phyloP scores from a whole-genome alignment of 805 yeast species.

The Kockiozyma suomiensis region DNA sequence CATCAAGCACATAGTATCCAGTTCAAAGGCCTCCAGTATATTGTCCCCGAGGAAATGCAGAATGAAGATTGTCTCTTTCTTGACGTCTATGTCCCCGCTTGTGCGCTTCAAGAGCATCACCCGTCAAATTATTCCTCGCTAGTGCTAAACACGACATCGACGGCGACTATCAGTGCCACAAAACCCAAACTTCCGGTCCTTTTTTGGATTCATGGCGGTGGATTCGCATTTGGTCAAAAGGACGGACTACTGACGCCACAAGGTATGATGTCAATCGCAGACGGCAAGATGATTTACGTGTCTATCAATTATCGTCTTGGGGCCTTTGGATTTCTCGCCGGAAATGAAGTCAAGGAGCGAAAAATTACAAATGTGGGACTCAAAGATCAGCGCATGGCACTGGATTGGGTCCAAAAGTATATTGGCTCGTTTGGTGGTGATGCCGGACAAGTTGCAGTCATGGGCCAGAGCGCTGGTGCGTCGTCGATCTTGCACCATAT shows the following conservation, averaged over 20 bases:
- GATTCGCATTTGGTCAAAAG: slow-evolving; percentile 30
- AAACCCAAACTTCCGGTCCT: slow-evolving; percentile 19
- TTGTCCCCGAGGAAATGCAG: slow-evolving; percentile 1
- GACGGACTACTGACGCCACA: slow-evolving; percentile 27
- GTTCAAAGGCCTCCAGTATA: slow-evolving; percentile 14
- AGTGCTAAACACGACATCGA: neutral
- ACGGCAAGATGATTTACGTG: slow-evolving; percentile 28
- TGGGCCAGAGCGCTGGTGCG: slow-evolving; percentile 48
- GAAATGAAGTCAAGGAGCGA: slow-evolving; percentile 35
- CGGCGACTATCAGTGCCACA: neutral
- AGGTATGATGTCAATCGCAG: slow-evolving; percentile 23
- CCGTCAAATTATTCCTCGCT: neutral
- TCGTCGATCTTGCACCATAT: slow-evolving; percentile 43
- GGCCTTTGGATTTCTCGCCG: slow-evolving; percentile 44
- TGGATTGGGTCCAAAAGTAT: slow-evolving; percentile 45
- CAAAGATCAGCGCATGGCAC: slow-evolving; percentile 44
- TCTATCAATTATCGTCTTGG: slow-evolving; percentile 38
- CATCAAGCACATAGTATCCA: slow-evolving; percentile 22
- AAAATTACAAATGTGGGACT: slow-evolving; percentile 44
- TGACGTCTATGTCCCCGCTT: slow-evolving; percentile 31
- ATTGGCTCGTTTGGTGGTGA: slow-evolving; percentile 47
- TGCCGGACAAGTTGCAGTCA: slow-evolving; percentile 43
- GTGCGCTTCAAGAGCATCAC: neutral
- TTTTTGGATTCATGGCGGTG: slow-evolving; percentile 35
- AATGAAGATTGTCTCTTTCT: slow-evolving; percentile 33